phyloP scores from a whole-genome alignment of 1,284 basidiomycete species.

The Cryptococcus sp. region DNA sequence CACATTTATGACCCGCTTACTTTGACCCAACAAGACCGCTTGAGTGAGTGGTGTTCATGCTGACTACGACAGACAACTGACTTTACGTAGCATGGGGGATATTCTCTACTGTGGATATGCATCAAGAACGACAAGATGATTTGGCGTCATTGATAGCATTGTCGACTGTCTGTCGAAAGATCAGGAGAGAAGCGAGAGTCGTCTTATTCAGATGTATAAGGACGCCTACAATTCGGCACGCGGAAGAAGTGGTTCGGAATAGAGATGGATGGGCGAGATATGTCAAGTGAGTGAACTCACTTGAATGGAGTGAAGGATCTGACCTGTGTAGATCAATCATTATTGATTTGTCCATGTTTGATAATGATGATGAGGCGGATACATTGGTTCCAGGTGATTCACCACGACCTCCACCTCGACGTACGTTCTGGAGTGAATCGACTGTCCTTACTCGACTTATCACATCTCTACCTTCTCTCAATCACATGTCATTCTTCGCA shows the following conservation, averaged over 20 bases:
- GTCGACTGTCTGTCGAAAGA: slow-evolving; percentile 25
- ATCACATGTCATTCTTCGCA: slow-evolving; percentile 42
- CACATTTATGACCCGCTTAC: slow-evolving; percentile 38
- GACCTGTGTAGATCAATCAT: slow-evolving; percentile 27
- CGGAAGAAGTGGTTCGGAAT: slow-evolving; percentile 22
- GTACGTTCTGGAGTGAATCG: slow-evolving; percentile 39
- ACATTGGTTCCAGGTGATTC: neutral
- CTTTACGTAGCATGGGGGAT: slow-evolving; percentile 33
- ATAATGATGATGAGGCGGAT: slow-evolving; percentile 17
- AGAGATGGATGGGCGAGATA: slow-evolving; percentile 32
- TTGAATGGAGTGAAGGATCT: neutral
- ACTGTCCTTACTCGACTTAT: slow-evolving; percentile 27
- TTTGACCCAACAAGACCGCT: slow-evolving; percentile 39
- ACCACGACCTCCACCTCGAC: slow-evolving; percentile 3
- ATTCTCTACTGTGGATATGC: slow-evolving; percentile 42
- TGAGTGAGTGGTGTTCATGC: slow-evolving; percentile 21
- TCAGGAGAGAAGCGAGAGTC: slow-evolving; percentile 29
- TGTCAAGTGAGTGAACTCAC: slow-evolving; percentile 21
- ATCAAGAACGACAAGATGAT: slow-evolving; percentile 30
- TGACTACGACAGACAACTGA: neutral
- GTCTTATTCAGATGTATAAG: slow-evolving; percentile 39
- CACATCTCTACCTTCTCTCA: slow-evolving; percentile 27
- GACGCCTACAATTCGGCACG: slow-evolving; percentile 19
- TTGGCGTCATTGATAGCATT: slow-evolving; percentile 29
- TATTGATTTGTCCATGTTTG: slow-evolving; percentile 42